phyloP scores from a whole-genome alignment of 768 basidiomycete genomes.

The Suillus ampliporus region DNA sequence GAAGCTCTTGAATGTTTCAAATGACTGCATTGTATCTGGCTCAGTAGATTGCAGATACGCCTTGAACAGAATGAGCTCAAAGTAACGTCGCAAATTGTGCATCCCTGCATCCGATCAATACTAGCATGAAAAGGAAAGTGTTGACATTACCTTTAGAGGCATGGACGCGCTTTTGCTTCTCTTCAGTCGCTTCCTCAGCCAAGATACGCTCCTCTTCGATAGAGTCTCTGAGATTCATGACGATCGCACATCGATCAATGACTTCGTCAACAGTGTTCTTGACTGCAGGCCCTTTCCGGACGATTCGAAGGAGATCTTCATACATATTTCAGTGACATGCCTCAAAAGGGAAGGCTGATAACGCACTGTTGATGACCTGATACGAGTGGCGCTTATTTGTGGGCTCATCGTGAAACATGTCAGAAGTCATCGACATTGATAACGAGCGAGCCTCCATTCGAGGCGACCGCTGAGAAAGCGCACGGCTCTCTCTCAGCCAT shows the following conservation, averaged over 20 bases:
- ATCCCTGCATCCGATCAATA: conserved; percentile 52
- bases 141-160: conserved; percentile 70
- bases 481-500: conserved; percentile 64
- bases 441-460: conserved; percentile 41
- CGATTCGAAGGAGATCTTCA: conserved; percentile 80
- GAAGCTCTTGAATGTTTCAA: conserved; percentile 81
- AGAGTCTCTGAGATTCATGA: conserved; percentile 85
- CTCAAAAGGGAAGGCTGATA: neutral
- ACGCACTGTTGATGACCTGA: conserved; percentile 87
- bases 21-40: conserved; percentile 78
- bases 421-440: conserved; percentile 49
- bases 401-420: conserved; percentile 27
- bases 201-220: conserved; percentile 83
- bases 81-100: conserved; percentile 84
- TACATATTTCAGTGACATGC: conserved; percentile 13
- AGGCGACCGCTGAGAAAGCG: conserved; percentile 38
- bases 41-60: conserved; percentile 83
- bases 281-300: conserved; percentile 84
- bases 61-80: conserved; percentile 87
- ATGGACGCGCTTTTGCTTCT: conserved; percentile 65
- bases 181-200: conserved; percentile 80
- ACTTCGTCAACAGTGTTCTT: conserved; percentile 88
- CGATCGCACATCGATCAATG: conserved; percentile 83
- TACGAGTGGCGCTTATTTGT: conserved; percentile 65
- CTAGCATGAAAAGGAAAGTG: neutral